These are phyloP conservation scores for Boletus rubroflammeus DNA, from an alignment of 768 basidiomycete genomes.

Conservation along the genomic window DNA sequence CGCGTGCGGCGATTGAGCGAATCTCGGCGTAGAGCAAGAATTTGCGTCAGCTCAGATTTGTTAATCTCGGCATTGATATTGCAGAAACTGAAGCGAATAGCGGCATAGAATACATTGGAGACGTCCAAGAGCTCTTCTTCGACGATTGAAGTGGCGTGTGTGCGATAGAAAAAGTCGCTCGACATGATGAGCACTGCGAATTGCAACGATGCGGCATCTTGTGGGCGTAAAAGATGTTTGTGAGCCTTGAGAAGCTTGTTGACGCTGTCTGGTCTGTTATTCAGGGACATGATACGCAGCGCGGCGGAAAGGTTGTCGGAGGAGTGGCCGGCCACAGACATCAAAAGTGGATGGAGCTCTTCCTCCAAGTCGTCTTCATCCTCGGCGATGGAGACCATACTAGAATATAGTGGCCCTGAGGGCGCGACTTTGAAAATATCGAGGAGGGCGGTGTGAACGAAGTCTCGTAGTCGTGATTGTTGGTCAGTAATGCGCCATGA, in stretches of 20 bases:
- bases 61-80: slow-evolving; percentile 42
- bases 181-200: slow-evolving; percentile 41
- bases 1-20: slow-evolving; percentile 43
- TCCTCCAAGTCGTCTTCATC: slow-evolving; percentile 33
- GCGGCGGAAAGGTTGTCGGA: slow-evolving; percentile 54
- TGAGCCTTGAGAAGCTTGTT: slow-evolving; percentile 43
- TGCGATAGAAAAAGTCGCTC: slow-evolving; percentile 21
- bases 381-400: slow-evolving; percentile 38
- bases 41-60: slow-evolving; percentile 40
- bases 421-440: slow-evolving; percentile 50
- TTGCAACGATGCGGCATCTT: slow-evolving; percentile 48
- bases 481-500: slow-evolving; percentile 38
- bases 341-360: slow-evolving; percentile 33
- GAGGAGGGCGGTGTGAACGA: slow-evolving; percentile 45
- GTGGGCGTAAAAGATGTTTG: slow-evolving; percentile 56
- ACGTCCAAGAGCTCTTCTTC: slow-evolving; percentile 53
- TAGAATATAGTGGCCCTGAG: slow-evolving; percentile 42
- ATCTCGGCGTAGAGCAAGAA: slow-evolving; percentile 41
- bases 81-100: slow-evolving; percentile 45
- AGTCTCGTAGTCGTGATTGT: slow-evolving; percentile 37
- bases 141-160: slow-evolving; percentile 40
- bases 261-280: slow-evolving; percentile 36
- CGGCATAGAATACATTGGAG: slow-evolving; percentile 39
- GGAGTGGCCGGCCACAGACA: slow-evolving; percentile 43
- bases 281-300: slow-evolving; percentile 46